Percentiles rank a stretch among this genome's conserved stretches.
Evolutionary conservation across 192 early-diverging fungal species (phyloP).

Genomic region (Lobosporangium transversale): DNA sequence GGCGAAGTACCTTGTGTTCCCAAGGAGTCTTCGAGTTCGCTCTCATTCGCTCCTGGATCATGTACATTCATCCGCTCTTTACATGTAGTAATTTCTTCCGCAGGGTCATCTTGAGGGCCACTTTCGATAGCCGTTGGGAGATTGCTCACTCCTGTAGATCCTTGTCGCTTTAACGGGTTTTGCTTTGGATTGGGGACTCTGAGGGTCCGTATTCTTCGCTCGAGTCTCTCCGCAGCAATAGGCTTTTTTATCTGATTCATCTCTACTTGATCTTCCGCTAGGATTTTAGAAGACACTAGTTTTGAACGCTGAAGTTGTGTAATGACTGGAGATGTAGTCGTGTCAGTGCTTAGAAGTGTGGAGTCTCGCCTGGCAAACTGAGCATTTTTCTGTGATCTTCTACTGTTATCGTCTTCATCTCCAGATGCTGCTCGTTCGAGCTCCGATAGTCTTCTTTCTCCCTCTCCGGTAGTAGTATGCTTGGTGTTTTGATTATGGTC

Average conservation of each 20-base stretch:
- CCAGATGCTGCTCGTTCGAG: no score
- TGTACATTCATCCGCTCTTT: no score
- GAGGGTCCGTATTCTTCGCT: conserved; percentile 1
- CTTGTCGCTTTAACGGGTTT: not conserved
- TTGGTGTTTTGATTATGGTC: no score
- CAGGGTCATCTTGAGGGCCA: no score
- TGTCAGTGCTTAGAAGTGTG: not conserved
- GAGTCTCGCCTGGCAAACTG: no score
- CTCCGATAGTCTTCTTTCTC: no score
- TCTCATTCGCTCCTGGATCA: no score
- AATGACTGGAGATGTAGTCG: not conserved
- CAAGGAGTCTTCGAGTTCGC: no score
- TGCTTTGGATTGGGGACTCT: not conserved
- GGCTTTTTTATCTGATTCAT: not conserved
- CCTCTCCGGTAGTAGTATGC: no score
- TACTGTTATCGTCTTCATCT: not conserved
- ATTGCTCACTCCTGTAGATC: not conserved
- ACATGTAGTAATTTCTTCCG: no score
- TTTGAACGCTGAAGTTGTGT: not conserved
- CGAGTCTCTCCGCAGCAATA: not conserved
- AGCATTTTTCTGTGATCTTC: not conserved
- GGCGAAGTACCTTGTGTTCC: no score
- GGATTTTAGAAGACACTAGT: not conserved
- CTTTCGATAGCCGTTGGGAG: not conserved
- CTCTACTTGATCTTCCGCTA: not conserved